Base-by-base conservation (phyloP, 345 rosid species). In the Nephelium lappaceum region DNA sequence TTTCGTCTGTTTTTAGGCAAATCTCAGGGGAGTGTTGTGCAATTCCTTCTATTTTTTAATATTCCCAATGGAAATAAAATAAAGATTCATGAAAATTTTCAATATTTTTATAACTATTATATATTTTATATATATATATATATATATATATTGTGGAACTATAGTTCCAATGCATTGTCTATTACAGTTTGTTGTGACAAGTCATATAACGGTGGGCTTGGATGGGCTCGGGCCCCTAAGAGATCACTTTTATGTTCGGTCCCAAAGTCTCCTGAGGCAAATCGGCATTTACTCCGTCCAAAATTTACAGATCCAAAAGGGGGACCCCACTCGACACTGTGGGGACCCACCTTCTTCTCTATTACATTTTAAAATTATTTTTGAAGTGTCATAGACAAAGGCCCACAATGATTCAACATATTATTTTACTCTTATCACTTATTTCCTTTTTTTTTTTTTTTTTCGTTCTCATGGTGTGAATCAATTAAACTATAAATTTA, bases 261-360 rank as follows among this genome's bases (percentile, higher is more conserved):
- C 70, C 42, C 38, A 49, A 27, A 49, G 67, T 61, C 19, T 23
- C 19, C 58, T 9, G 23, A 15, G 66, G 73, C 49, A 77, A 73
- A 43, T 73, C 16, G 51, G 73, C 55, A 23, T 73, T 38, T 57
- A 42, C 68, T 7, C 41, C 61, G 55, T 15, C 27, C 53, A 12
- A 41, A 60, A 18, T 31, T 68, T 61, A 25, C 23, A 18, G n/a
- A 43, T 9, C 58, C n/a, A 68, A 1, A 39, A 8, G 25, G 65
- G 12, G 47, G 47, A 31, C 53, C 57, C 57, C 43, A 36, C 41
- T 4, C 6, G 2, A 31, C n/a, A 64, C 27, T 5, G 24, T 23
- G 19, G 73, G 73, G 73, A 47, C 58, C n/a, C 11, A 69, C 31
- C 27, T 16, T 21, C 19, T 3, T 38, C 5, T 41, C 4, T 43